A percentile compares a stretch with the other conserved stretches of the same genome.
Evolutionary conservation across 108 stramenopile species (phyloP).

Genomic region (Cyclotella choctawhatcheeana): DNA sequence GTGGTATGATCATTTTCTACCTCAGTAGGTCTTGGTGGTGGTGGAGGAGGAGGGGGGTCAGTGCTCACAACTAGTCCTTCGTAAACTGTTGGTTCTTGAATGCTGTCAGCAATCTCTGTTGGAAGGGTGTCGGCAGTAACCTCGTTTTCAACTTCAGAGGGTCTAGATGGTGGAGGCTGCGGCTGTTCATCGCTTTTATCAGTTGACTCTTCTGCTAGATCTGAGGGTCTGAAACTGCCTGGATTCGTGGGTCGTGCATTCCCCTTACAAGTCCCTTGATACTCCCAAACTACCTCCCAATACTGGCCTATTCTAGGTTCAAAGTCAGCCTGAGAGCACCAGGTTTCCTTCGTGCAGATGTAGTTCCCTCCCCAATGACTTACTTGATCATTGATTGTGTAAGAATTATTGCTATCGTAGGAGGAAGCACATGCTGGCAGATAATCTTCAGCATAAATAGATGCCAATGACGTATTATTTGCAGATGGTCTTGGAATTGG

Average conservation of each 20-base stretch:
- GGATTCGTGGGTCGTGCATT: constrained; percentile 4
- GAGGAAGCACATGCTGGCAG: constrained; percentile 4
- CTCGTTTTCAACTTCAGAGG: neutral
- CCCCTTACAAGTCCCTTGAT: constrained; percentile 15
- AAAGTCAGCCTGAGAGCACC: constrained; percentile 19
- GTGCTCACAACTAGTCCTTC: neutral
- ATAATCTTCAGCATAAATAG: neutral
- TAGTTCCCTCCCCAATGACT: constrained; percentile 16
- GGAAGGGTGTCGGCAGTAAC: neutral
- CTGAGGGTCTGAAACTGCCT: too few species aligned
- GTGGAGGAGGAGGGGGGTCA: neutral
- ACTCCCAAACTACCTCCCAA: constrained; percentile 31
- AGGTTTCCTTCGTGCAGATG: constrained; percentile 8
- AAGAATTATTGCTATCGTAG: neutral
- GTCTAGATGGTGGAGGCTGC: neutral
- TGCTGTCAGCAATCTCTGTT: neutral
- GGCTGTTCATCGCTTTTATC: neutral
- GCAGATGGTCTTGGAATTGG: too few species aligned
- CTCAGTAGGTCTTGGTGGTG: neutral
- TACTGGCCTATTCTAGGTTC: constrained; percentile 16
- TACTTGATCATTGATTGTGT: constrained; percentile 2
- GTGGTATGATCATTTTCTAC: neutral
- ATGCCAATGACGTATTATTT: neutral
- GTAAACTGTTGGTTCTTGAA: neutral
- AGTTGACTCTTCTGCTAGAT: neutral